Evolutionary conservation across 2,329 filamentous ascomycete species (phyloP), one percentile per base, ranked within the genome.

Genomic region (Thermochaetoides dissita): DNA sequence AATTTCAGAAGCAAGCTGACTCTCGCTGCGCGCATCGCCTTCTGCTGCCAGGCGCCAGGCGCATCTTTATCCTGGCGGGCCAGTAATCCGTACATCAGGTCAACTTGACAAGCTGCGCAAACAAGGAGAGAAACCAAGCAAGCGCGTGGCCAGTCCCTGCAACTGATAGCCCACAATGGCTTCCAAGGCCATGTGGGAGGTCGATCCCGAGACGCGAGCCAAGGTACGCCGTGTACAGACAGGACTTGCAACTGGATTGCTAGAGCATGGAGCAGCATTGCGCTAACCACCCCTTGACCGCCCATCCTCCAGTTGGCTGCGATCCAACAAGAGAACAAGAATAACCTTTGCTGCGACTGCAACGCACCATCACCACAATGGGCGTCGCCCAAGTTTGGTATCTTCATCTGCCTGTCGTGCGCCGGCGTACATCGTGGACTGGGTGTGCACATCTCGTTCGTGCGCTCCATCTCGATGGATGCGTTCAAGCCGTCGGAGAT

Each of bases 331-430:
- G 81, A 81, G 53, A 81, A 86, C 53, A 79, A 81, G 53, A 98
- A 98, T 65, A 86, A 84, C 59, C 67, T 76, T 55, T 98, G 91
- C 69, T 89, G 88, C 67, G 91, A 98, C 67, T 98, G 91, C 71
- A 80, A 80, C 59, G 89, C 91, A 36, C 89, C 91, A 17, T 93
- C 86, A 55, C 91, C 91, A 49, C 91, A 98, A 81, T 98, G 91
- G 91, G 89, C 91, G 53, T 73, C 87, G 33, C 91, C 91, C 50
- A 98, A 98, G 65, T 94, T 98, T 60, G 89, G 89, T 58, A 85
- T 94, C 62, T 98, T 98, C 69, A 95, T 98, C 72, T 98, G 91
- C 65, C 79, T 98, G 40, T 85, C 82, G 49, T 98, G 91, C 68
- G 89, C 88, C 31, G 91, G 91, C 53, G 84, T 91, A 41, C 91